Conservation (phyloP, 345 rosid species). For the Hypericum perforatum region DNA sequence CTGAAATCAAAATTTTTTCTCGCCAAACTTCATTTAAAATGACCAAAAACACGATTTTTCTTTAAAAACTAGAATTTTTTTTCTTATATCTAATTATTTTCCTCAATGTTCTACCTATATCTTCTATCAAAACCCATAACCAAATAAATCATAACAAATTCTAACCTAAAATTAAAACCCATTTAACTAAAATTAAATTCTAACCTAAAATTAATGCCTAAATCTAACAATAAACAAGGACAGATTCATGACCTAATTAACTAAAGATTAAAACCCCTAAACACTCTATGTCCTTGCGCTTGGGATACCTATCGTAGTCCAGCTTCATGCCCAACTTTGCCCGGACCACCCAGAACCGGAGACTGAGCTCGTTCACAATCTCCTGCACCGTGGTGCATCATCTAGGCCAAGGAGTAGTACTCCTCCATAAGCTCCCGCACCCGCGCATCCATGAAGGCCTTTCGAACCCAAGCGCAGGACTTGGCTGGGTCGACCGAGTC, state of each 20-base stretch:
- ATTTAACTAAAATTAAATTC: too few species aligned
- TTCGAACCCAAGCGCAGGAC: conserved; percentile 46
- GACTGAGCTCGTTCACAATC: conserved; percentile 44
- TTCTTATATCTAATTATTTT: too few species aligned
- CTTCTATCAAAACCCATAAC: too few species aligned
- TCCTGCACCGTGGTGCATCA: conserved; percentile 49
- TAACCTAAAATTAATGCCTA: too few species aligned
- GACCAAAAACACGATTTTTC: too few species aligned
- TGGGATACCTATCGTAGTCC: conserved; percentile 56
- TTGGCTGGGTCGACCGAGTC: conserved; percentile 36
- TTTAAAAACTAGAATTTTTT: too few species aligned
- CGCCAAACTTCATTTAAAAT: too few species aligned
- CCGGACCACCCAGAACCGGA: conserved; percentile 57
- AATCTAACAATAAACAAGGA: too few species aligned
- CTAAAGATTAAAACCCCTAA: conserved; percentile 14
- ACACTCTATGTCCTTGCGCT: conserved; percentile 48
- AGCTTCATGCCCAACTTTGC: conserved; percentile 55
- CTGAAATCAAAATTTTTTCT: too few species aligned
- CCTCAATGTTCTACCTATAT: too few species aligned
- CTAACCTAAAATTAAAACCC: too few species aligned
- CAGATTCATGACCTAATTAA: background rate
- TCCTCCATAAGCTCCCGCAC: conserved; percentile 35
- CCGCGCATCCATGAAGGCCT: conserved; percentile 27
- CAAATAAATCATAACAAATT: too few species aligned
- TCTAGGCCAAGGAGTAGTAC: conserved; percentile 50